Evolutionary conservation across 2,329 filamentous ascomycete species (phyloP).

Genomic region (Thielaviopsis musarum): DNA sequence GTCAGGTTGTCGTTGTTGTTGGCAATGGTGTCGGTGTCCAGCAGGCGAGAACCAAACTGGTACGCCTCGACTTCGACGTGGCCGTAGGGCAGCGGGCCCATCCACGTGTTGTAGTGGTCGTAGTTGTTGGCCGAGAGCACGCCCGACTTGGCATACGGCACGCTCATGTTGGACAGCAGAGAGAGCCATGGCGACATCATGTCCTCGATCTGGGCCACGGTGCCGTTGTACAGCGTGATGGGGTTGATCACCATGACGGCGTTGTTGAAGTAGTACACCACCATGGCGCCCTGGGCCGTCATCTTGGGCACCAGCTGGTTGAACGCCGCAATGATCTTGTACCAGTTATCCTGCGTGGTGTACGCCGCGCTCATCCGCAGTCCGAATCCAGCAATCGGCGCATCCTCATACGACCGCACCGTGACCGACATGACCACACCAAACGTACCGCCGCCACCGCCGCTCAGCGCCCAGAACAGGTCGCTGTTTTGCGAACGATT

Average conservation of each 20-base stretch:
- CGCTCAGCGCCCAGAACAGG: slow-evolving; percentile 46
- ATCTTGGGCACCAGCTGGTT: slow-evolving; percentile 25
- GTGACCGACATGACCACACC: slow-evolving; percentile 40
- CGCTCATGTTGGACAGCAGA: slow-evolving; percentile 22
- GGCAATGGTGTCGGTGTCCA: slow-evolving; percentile 21
- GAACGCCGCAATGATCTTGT: slow-evolving; percentile 29
- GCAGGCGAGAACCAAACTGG: slow-evolving; percentile 24
- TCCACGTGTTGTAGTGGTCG: slow-evolving; percentile 17
- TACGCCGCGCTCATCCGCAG: slow-evolving; percentile 24
- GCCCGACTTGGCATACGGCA: slow-evolving; percentile 23
- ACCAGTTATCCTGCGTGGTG: slow-evolving; percentile 26
- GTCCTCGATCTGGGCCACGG: slow-evolving; percentile 23
- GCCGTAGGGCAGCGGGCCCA: slow-evolving; percentile 18
- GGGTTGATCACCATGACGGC: slow-evolving; percentile 29
- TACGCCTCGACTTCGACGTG: slow-evolving; percentile 17
- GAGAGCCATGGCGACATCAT: slow-evolving; percentile 30
- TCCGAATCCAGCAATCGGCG: slow-evolving; percentile 25
- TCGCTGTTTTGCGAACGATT: slow-evolving; percentile 31
- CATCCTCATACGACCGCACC: slow-evolving; percentile 30
- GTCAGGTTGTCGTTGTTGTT: slow-evolving; percentile 19
- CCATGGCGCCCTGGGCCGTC: slow-evolving; percentile 31
- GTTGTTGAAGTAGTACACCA: slow-evolving; percentile 31
- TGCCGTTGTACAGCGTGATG: slow-evolving; percentile 31
- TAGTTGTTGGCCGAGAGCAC: slow-evolving; percentile 34
- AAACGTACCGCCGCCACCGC: slow-evolving; percentile 43